Conservation (phyloP, 2,329 filamentous ascomycete species). For the Hymenoscyphus occultus region DNA sequence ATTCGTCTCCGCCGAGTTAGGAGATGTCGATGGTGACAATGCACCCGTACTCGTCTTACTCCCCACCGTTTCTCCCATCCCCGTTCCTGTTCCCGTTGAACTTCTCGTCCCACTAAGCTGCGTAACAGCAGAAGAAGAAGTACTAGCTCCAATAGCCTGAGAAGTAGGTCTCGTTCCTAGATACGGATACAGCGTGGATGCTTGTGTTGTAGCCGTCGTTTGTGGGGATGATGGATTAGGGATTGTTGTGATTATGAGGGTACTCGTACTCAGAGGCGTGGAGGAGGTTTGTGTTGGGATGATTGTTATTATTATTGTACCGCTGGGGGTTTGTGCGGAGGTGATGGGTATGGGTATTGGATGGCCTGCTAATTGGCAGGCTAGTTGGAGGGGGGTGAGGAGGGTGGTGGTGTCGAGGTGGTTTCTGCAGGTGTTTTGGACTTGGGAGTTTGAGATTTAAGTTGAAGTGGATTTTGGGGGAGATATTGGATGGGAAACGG, state of each 20-base stretch:
- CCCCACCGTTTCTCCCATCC: too few relatives aligned
- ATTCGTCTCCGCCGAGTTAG: slow-evolving; percentile 1
- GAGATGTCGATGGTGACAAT: too few relatives aligned
- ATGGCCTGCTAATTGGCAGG: slow-evolving; percentile 34
- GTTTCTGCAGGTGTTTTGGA: slow-evolving; percentile 39
- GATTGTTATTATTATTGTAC: slow-evolving; percentile 24
- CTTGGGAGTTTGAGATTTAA: neutral
- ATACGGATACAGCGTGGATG: neutral
- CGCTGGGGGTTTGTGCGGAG: neutral
- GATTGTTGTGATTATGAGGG: neutral
- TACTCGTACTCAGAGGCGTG: neutral
- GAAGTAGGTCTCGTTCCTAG: neutral
- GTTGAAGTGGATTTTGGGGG: neutral
- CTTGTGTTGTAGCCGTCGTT: neutral
- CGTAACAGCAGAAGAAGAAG: neutral
- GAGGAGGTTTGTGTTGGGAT: neutral
- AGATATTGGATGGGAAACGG: too few relatives aligned
- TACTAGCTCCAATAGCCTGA: neutral
- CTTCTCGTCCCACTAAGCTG: neutral
- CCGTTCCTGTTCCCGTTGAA: neutral
- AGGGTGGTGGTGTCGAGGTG: slow-evolving; percentile 37
- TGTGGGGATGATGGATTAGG: too few relatives aligned
- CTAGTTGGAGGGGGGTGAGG: slow-evolving; percentile 36
- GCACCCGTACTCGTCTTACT: too few relatives aligned
- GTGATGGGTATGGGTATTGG: slow-evolving; percentile 38